A percentile compares a stretch with the other conserved stretches of the same genome.
These are phyloP conservation scores for Stromatinia cepivora DNA, from an alignment of 2,329 filamentous ascomycete genomes.

Conservation along the genomic window DNA sequence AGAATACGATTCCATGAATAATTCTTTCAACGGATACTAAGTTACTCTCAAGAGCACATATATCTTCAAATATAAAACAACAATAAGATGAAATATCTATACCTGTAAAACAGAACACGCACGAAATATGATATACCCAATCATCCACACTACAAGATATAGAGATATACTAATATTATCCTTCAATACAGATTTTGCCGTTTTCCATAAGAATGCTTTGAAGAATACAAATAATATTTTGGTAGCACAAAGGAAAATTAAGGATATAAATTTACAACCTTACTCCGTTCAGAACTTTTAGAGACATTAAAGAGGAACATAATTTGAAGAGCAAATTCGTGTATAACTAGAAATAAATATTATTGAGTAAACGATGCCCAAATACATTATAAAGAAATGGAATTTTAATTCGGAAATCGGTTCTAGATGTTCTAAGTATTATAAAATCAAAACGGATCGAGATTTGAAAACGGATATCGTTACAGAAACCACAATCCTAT, in stretches of 20 bases:
- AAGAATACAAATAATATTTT: slow-evolving; percentile 14
- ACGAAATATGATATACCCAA: background rate
- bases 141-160: background rate
- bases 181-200: slow-evolving; percentile 2
- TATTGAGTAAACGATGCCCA: background rate
- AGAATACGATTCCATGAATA: slow-evolving; percentile 7
- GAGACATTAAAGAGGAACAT: background rate
- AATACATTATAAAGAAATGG: background rate
- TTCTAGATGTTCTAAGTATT: too few relatives aligned
- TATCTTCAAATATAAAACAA: slow-evolving; percentile 17
- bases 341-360: background rate
- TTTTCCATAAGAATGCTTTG: slow-evolving; percentile 16
- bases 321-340: too few relatives aligned
- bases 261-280: background rate
- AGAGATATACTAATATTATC: background rate
- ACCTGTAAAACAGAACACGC: slow-evolving; percentile 13
- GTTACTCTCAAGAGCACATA: slow-evolving; percentile 13
- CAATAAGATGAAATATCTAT: slow-evolving; percentile 17
- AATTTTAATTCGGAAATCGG: background rate
- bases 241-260: slow-evolving; percentile 6
- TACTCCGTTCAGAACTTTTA: slow-evolving; percentile 14
- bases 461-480: too few relatives aligned
- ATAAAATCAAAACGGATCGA: too few relatives aligned
- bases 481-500: too few relatives aligned
- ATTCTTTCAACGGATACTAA: slow-evolving; percentile 12